Percentiles rank a stretch among this genome's conserved stretches.
phyloP scores from a whole-genome alignment of 345 rosid species.

The Ceriops zippeliana region DNA sequence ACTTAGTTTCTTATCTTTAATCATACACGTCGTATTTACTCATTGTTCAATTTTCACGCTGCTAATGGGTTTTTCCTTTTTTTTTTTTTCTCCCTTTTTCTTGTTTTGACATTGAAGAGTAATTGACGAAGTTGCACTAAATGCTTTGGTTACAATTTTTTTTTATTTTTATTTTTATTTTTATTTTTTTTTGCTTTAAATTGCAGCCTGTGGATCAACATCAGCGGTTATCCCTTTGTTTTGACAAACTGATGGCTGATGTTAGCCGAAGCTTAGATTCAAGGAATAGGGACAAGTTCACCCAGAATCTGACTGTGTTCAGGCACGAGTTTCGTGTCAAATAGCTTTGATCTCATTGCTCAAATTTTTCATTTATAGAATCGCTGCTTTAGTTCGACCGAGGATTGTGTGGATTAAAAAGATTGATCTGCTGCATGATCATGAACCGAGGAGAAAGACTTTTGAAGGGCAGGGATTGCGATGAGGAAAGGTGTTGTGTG shows the following conservation, averaged over 20 bases:
- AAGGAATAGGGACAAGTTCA: conserved; percentile 94
- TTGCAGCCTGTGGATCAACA: conserved; percentile 91
- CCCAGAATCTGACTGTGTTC: conserved; percentile 82
- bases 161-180: no score
- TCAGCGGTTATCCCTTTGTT: conserved; percentile 74
- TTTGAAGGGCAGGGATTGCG: conserved; percentile 9
- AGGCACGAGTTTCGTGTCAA: conserved; percentile 88
- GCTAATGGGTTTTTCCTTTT: no score
- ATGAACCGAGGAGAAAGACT: conserved; percentile 8
- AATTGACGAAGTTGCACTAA: neutral
- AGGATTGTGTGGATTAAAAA: conserved; percentile 5
- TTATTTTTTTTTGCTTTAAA: conserved; percentile 2
- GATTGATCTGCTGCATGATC: conserved; percentile 11
- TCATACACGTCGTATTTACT: no score
- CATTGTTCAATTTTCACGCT: no score
- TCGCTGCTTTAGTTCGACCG: neutral
- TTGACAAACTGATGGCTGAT: conserved; percentile 89
- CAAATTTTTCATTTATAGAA: conserved; percentile 19
- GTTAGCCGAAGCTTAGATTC: conserved; percentile 80
- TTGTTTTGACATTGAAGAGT: neutral
- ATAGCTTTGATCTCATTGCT: conserved; percentile 23
- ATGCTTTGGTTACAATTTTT: conserved; percentile 2
- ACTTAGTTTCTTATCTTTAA: no score
- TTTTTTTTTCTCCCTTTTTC: neutral
- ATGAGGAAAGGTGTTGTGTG: conserved; percentile 12